Percentiles rank a stretch among this genome's conserved stretches.
Conservation (phyloP, 805 yeast genomes). For the Hanseniaspora taiwanica region DNA sequence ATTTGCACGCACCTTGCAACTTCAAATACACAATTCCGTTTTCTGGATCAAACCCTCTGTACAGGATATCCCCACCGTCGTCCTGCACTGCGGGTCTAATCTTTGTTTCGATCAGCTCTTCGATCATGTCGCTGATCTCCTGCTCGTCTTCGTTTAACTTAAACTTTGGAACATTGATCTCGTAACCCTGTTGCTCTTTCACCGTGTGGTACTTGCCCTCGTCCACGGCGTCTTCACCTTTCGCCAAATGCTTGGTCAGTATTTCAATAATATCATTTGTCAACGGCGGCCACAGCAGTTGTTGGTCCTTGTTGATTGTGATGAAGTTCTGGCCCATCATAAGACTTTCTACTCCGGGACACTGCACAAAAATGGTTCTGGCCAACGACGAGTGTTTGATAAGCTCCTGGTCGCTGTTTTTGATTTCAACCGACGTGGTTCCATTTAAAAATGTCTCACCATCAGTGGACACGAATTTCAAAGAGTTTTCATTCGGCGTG, state of each 20-base stretch:
- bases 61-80: constrained; percentile 96
- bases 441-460: constrained; percentile 24
- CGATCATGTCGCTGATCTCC: constrained; percentile 79
- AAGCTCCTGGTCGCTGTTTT: constrained; percentile 21
- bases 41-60: constrained; percentile 70
- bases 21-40: constrained; percentile 80
- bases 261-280: constrained; percentile 43
- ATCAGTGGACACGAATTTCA: constrained; percentile 40
- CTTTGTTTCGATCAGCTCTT: constrained; percentile 84
- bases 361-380: constrained; percentile 35
- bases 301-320: constrained; percentile 57
- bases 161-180: neutral
- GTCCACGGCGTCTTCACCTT: constrained; percentile 9
- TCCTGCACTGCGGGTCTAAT: constrained; percentile 97
- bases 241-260: constrained; percentile 17
- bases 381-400: constrained; percentile 48
- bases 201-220: neutral
- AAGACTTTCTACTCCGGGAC: constrained; percentile 45
- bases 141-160: constrained; percentile 45
- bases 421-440: constrained; percentile 21
- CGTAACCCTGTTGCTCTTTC: neutral
- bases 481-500: constrained; percentile 67
- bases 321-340: constrained; percentile 62
- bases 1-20: constrained; percentile 90
- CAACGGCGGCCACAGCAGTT: constrained; percentile 58